phyloP scores from a whole-genome alignment of 768 basidiomycete genomes.

The Obba rivulosa region DNA sequence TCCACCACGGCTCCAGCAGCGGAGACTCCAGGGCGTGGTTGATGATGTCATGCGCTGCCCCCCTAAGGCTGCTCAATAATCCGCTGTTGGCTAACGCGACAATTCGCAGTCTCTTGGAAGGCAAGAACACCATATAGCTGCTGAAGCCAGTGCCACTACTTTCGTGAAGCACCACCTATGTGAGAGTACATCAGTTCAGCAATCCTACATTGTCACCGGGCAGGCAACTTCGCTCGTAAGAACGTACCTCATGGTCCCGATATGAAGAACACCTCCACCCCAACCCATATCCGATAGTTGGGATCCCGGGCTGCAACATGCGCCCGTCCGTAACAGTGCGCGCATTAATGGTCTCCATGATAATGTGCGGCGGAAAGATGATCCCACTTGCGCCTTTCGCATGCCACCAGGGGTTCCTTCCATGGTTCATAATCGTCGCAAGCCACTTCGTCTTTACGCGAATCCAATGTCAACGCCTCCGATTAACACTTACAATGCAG shows the following conservation, averaged over 20 bases:
- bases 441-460: conserved; percentile 37
- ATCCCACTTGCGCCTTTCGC: conserved; percentile 24
- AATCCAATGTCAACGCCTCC: neutral
- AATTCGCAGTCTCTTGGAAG: conserved; percentile 31
- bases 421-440: conserved; percentile 27
- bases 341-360: conserved; percentile 27
- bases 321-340: conserved; percentile 21
- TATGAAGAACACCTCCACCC: conserved; percentile 38
- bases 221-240: too few relatives aligned
- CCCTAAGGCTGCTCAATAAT: too few relatives aligned
- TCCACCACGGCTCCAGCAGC: too few relatives aligned
- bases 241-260: conserved; percentile 35
- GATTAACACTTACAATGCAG: neutral
- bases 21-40: conserved; percentile 12
- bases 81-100: conserved; percentile 20
- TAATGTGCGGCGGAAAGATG: conserved; percentile 27
- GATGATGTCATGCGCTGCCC: conserved; percentile 6
- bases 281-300: conserved; percentile 34
- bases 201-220: too few relatives aligned
- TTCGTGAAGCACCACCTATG: conserved; percentile 29
- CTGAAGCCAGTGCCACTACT: conserved; percentile 34
- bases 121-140: conserved; percentile 28
- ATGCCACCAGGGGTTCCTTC: conserved; percentile 26
- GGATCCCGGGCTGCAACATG: conserved; percentile 10
- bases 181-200: neutral